Base-by-base conservation (phyloP, 2,329 filamentous ascomycete species). In the Fusarium buxicola region DNA sequence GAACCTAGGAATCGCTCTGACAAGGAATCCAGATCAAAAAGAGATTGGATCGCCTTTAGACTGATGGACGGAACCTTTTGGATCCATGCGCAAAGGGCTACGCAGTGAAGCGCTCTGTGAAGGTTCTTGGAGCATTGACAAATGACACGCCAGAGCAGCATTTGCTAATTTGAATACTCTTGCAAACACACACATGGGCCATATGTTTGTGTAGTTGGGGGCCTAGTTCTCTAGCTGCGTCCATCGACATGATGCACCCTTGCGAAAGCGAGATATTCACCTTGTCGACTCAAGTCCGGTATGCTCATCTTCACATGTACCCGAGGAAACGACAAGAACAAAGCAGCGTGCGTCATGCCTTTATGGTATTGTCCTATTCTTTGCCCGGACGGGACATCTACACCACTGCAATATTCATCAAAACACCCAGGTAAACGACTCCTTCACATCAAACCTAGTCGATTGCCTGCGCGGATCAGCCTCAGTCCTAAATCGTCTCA, bases 401-500 rank as follows among this genome's bases (percentile, higher is more conserved):
- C 6, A 21, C 21, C 6, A 21, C 21, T 21, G 21, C 21, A 21
- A 21, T 6, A 21, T 21, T 25, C 39, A 15, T 59, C 73, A 89
- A 65, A 88, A 89, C 8, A 86, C 78, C 88, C 88, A 90, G 21
- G 83, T 87, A 70, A 90, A 90, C 6, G 86, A 85, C 69, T 89
- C 83, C 69, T 83, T 78, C 35, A 90, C 86, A 48, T 85, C 81
- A 60, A 90, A 89, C 12, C 76, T 76, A 6, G 78, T 70, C 38
- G 75, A 78, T 55, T 77, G 76, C 66, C 84, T 87, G 52, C 8
- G 40, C 24, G 48, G 24, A 55, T 67, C 48, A 69, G 66, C 51
- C n/a, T 1, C 8, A 5, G 3, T 28, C 11, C 8, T n/a, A 5
- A 6, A 31, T 2, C 1, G 11, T 4, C 9, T 8, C 4, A 10